Percentiles rank a stretch among this genome's conserved stretches.
phyloP scores from a whole-genome alignment of 2,329 filamentous ascomycete species.

The Ceratocystis papillata region DNA sequence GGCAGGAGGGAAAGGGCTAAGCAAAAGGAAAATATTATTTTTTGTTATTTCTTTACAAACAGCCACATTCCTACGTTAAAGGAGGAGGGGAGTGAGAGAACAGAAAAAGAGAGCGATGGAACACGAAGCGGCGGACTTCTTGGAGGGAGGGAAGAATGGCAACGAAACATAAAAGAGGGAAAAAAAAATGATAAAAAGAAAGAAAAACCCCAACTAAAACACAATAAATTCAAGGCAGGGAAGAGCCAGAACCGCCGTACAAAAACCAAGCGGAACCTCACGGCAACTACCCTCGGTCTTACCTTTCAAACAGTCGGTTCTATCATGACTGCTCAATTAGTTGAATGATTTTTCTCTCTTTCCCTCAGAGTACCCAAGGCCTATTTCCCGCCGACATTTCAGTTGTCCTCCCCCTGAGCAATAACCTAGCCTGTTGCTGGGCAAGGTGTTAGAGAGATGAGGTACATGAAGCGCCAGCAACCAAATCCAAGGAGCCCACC shows the following conservation, averaged over 20 bases:
- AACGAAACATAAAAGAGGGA: neutral
- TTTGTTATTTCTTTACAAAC: neutral
- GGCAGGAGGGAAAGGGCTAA: constrained; percentile 17
- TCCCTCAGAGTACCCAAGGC: too few relatives aligned
- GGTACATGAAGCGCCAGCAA: neutral
- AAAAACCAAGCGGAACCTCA: too few relatives aligned
- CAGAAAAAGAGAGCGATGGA: neutral
- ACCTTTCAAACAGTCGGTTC: too few relatives aligned
- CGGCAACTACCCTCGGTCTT: too few relatives aligned
- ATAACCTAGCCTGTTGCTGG: too few relatives aligned
- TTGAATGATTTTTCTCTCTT: too few relatives aligned
- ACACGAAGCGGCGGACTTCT: constrained; percentile 7
- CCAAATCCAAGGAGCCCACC: neutral
- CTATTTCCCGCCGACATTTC: too few relatives aligned
- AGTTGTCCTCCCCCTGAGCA: too few relatives aligned
- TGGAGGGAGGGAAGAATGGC: constrained; percentile 2
- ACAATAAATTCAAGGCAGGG: neutral
- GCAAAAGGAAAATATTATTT: constrained; percentile 10
- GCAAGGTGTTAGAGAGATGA: neutral
- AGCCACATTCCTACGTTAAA: constrained; percentile 17
- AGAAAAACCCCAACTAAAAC: neutral
- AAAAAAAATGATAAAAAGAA: constrained; percentile 25
- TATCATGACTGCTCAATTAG: too few relatives aligned
- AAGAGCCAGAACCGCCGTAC: too few relatives aligned
- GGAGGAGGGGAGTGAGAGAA: constrained; percentile 13